A percentile compares a stretch with the other conserved stretches of the same genome.
Conservation (phyloP, 441 rosid species). For the Hura crepitans region DNA sequence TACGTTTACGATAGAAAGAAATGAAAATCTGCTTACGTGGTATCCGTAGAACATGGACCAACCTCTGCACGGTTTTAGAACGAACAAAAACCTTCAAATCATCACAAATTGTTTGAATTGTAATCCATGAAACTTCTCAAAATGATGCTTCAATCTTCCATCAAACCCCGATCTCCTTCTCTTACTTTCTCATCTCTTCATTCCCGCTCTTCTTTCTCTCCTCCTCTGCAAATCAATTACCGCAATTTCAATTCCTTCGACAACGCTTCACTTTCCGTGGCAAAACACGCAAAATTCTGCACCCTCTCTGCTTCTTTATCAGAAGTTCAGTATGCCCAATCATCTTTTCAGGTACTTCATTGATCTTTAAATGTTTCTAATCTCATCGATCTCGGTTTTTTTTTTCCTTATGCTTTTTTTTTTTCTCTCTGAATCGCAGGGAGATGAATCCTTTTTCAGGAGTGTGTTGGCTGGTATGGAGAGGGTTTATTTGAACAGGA, state of each 20-base stretch:
- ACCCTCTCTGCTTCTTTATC: constrained; percentile 31
- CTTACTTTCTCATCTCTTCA: not conserved
- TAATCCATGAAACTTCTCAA: not conserved
- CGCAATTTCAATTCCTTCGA: constrained; percentile 19
- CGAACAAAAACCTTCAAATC: not conserved
- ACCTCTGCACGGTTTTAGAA: no score
- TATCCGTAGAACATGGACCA: no score
- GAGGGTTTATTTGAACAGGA: constrained; percentile 59
- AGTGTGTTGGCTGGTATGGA: constrained; percentile 68
- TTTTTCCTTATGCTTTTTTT: not conserved
- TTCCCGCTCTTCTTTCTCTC: constrained; percentile 3
- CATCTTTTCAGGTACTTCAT: constrained; percentile 30
- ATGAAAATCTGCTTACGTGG: no score
- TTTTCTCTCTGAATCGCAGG: constrained; percentile 28
- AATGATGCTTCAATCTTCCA: constrained; percentile 24
- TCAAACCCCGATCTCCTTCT: constrained; percentile 22
- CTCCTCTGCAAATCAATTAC: constrained; percentile 20
- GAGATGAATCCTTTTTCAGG: constrained; percentile 61
- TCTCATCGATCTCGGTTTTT: not conserved
- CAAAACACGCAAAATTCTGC: constrained; percentile 21
- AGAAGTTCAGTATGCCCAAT: constrained; percentile 10
- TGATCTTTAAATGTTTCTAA: not conserved
- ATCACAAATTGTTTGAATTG: not conserved
- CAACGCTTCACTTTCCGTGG: constrained; percentile 2
- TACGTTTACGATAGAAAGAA: no score